Percentiles rank a stretch among this genome's conserved stretches.
Conservation (phyloP, 345 rosid species). For the Rhodamnia rubescens region DNA sequence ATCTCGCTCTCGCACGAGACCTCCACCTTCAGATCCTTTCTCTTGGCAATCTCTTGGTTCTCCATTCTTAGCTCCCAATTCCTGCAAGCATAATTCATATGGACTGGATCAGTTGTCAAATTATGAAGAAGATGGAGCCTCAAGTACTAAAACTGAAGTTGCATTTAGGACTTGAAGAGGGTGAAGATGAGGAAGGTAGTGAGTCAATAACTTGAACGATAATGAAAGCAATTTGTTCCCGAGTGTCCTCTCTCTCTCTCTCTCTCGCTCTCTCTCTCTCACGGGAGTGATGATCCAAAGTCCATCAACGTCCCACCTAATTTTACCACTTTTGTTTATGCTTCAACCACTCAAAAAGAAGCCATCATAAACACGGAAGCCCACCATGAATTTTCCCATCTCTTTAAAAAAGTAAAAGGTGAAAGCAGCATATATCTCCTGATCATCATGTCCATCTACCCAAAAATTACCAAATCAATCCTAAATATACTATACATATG, state of each 20-base stretch:
- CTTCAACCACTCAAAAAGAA: neutral
- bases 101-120: neutral
- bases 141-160: neutral
- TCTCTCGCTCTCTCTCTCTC: neutral
- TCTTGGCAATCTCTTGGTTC: slow-evolving; percentile 1
- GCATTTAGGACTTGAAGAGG: neutral
- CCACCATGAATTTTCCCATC: neutral
- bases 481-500: neutral
- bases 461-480: neutral
- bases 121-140: neutral
- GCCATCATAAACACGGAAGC: neutral
- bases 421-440: neutral
- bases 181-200: neutral
- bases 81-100: neutral
- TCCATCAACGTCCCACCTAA: neutral
- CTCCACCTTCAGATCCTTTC: slow-evolving; percentile 28
- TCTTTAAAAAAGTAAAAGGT: neutral
- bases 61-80: slow-evolving; percentile 8
- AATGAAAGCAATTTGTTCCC: neutral
- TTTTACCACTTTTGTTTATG: neutral
- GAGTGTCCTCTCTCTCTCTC: neutral
- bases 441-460: neutral
- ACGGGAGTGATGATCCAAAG: neutral
- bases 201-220: neutral
- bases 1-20: slow-evolving; percentile 11